Conservation (phyloP, 805 yeast species). For the Saturnispora diversa region DNA sequence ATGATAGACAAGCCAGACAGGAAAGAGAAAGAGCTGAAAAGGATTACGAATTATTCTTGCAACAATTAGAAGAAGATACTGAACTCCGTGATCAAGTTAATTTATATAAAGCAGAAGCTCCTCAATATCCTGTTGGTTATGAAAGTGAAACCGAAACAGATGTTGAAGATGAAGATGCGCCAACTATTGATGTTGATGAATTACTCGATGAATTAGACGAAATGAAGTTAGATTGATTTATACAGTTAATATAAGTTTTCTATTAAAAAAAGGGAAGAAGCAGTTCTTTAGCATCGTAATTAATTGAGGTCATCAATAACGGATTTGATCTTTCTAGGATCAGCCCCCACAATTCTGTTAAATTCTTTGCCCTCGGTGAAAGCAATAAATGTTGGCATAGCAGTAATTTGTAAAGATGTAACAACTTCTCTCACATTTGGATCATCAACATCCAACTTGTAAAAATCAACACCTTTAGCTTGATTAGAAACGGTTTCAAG, state of each 20-base stretch:
- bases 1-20: conserved; percentile 69
- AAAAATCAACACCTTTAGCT: conserved; percentile 46
- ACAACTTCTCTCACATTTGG: conserved; percentile 45
- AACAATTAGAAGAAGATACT: conserved; percentile 93
- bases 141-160: conserved; percentile 76
- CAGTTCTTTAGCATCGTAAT: too few relatives aligned
- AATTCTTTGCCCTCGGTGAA: conserved; percentile 53
- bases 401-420: conserved; percentile 49
- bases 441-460: conserved; percentile 65
- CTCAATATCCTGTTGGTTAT: conserved; percentile 23
- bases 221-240: conserved; percentile 57
- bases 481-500: conserved; percentile 37
- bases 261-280: neutral
- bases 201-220: conserved; percentile 91
- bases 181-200: conserved; percentile 84
- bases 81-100: conserved; percentile 89
- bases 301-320: conserved; percentile 7
- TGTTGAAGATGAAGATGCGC: conserved; percentile 66
- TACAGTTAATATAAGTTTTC: too few relatives aligned
- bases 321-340: conserved; percentile 26
- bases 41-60: conserved; percentile 93
- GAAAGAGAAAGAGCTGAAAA: conserved; percentile 88
- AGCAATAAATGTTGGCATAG: conserved; percentile 70
- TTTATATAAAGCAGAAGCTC: conserved; percentile 56
- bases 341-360: conserved; percentile 60